Evolutionary conservation across 2,329 filamentous ascomycete genomes (phyloP), one percentile per base, ranked within the genome.

Genomic region (Didymella glomerata): DNA sequence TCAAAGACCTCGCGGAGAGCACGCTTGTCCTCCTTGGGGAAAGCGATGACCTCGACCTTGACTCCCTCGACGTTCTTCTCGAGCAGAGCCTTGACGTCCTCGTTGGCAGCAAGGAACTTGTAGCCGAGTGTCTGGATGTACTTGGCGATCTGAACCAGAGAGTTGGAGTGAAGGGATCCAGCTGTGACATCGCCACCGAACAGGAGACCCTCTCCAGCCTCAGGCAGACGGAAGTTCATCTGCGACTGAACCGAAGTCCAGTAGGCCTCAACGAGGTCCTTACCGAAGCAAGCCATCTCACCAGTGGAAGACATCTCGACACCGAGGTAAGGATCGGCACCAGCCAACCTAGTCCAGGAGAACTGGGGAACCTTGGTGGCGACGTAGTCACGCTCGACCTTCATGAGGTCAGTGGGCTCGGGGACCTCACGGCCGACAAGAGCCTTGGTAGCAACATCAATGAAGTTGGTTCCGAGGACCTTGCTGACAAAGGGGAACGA

Each of bases 401-500:
- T 84, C 95, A 99, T 99, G 62, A 95, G 88, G 73, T 99, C 94
- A 41, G 86, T 86, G 30, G 93, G 90, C 65, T 90, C 87, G 20
- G 95, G 94, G 3, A 98, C 90, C 55, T 94, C 84, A 76, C 90
- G 88, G 75, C 90, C 92, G 57, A 96, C 87, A 52, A 98, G 89
- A 52, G 94, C 95, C 80, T 93, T 94, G 75, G 93, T 97, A 53
- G 95, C 95, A 63, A 94, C 88, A 67, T 97, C 93, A 66, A 98
- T 96, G 84, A 98, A 97, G 86, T 98, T 97, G 73, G 88, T 90
- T 65, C 94, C 94, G 55, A 98, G 88, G 41, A 97, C 93, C 84
- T 98, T 98, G 86, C 90, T 94, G 77, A 96, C 93, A 79, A 98
- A 98, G 75, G 95, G 94, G 88, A 98, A 98, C 1, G 94, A 98